Percentiles rank a stretch among this genome's conserved stretches.
phyloP scores from a whole-genome alignment of 331 rosid genomes.

The Pyracantha coccinea region DNA sequence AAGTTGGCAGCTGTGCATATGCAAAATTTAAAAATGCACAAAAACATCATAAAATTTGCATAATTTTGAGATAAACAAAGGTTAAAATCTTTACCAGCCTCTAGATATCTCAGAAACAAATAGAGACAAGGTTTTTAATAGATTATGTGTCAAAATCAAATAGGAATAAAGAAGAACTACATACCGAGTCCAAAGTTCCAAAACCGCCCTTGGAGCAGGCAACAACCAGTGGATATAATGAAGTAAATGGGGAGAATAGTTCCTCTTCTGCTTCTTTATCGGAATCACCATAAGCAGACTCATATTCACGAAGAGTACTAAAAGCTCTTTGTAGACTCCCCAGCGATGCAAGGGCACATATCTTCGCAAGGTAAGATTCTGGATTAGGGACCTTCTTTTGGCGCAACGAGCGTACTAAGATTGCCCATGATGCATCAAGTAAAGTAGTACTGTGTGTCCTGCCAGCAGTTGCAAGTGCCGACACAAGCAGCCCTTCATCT shows the following conservation, averaged over 20 bases:
- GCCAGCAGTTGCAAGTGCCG: slow-evolving; percentile 73
- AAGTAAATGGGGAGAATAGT: slow-evolving; percentile 83
- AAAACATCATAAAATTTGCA: background rate
- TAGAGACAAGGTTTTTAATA: background rate
- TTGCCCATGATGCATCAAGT: slow-evolving; percentile 76
- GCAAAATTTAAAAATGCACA: background rate
- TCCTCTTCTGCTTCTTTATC: slow-evolving; percentile 51
- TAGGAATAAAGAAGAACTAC: slow-evolving; percentile 27
- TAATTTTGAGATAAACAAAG: background rate
- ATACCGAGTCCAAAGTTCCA: slow-evolving; percentile 83
- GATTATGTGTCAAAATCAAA: background rate
- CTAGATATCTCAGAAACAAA: background rate
- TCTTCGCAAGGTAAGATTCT: slow-evolving; percentile 76
- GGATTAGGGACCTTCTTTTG: slow-evolving; percentile 76
- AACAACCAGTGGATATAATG: slow-evolving; percentile 70
- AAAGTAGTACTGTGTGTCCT: slow-evolving; percentile 64
- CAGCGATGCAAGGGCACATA: slow-evolving; percentile 65
- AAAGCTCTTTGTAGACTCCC: slow-evolving; percentile 82
- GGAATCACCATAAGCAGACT: slow-evolving; percentile 50
- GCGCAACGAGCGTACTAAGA: slow-evolving; percentile 70
- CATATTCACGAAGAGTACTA: slow-evolving; percentile 61
- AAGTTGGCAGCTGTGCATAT: background rate
- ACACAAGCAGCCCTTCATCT: slow-evolving; percentile 75
- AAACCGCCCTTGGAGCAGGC: slow-evolving; percentile 90
- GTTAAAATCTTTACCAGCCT: background rate